Evolutionary conservation across 1,284 basidiomycete species (phyloP), one percentile per base, ranked within the genome.

Genomic region (Inonotus obliquus): DNA sequence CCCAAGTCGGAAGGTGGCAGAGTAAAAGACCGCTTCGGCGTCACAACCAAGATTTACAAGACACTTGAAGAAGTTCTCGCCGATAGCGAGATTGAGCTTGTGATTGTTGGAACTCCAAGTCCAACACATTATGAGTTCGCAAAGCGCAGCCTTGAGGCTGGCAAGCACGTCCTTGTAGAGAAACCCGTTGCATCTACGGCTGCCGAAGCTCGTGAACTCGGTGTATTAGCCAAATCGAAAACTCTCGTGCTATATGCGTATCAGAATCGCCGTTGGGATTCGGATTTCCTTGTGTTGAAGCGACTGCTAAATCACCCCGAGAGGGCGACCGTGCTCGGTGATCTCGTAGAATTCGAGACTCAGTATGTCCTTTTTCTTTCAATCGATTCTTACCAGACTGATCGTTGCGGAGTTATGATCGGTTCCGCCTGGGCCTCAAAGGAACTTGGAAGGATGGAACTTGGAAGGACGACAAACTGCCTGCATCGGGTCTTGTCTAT

Each of bases 201-300:
- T 4, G 74, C 74, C 19, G 81, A 94, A 71, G 91, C 90, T 1
- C 76, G 75, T 64, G 85, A 91, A 65, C 82, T 95, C 35, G 82
- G 82, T 38, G 73, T 73, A 11, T 74, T 94, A 52, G 91, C 92
- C 1, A 80, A 79, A 67, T 73, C 77, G 13, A 89, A 89, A 68
- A 78, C 80, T 32, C 76, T 90, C 48, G 79, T 93, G 35, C 74
- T 94, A 44, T 89, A 88, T 67, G 82, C 84, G 2, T 93, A 86
- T 74, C 92, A 95, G 72, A 95, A 94, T 73, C 79, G 91, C 56
- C 81, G 91, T 66, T 92, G 86, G 84, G 90, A 92, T 73, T 85
- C 86, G 1, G 93, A 96, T 70, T 94, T 89, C 74, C 76, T 93
- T 58, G 85, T 92, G 5, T 76, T 94, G 59, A 81, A 83, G 69